Evolutionary conservation across 192 early-diverging fungal genomes (phyloP).

Genomic region (Gonapodya prolifera): DNA sequence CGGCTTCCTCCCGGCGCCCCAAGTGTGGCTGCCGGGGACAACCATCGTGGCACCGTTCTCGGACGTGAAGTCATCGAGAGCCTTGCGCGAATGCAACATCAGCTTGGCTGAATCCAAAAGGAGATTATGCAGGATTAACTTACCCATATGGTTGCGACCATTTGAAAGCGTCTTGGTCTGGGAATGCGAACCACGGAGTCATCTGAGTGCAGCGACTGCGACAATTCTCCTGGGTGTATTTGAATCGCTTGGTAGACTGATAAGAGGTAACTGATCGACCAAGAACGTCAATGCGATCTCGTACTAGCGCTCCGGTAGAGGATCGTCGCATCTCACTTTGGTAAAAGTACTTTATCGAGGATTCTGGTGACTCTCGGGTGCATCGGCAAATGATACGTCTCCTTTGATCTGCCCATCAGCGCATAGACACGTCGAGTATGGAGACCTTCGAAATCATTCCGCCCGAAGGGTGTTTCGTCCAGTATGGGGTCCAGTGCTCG

Average conservation of each 20-base stretch:
- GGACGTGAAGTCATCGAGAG: slow-evolving; percentile 1
- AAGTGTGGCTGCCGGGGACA: background rate
- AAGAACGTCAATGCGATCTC: background rate
- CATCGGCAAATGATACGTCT: background rate
- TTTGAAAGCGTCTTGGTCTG: background rate
- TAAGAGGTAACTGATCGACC: slow-evolving; percentile 2
- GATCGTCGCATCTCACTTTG: background rate
- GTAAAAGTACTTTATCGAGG: background rate
- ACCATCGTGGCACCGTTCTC: background rate
- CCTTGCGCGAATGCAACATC: background rate
- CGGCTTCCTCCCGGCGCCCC: background rate
- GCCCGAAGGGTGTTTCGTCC: background rate
- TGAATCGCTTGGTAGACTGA: background rate
- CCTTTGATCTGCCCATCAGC: background rate
- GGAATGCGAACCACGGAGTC: background rate
- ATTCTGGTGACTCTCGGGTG: background rate
- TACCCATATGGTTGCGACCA: background rate
- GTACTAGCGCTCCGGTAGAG: background rate
- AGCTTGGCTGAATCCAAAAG: background rate
- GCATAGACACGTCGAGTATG: background rate
- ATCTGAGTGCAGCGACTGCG: background rate
- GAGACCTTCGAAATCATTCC: slow-evolving; percentile 1
- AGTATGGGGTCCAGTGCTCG: background rate
- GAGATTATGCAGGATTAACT: background rate
- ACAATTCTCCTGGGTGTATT: background rate